Evolutionary conservation across 108 stramenopile genomes (phyloP).

Genomic region (Fistulifera solaris): DNA sequence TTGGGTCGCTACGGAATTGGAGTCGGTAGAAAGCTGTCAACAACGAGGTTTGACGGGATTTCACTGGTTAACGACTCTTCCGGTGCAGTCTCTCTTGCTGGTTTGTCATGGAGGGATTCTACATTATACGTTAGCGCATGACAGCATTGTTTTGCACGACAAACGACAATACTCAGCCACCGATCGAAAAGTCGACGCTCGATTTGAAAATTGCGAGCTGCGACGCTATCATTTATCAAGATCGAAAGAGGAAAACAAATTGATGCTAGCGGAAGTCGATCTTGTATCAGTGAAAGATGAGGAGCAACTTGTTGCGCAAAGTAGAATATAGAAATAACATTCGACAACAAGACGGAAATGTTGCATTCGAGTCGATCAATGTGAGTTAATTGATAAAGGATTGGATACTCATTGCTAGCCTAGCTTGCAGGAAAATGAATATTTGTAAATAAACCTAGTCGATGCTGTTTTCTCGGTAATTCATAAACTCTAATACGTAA

Average conservation of each 20-base stretch:
- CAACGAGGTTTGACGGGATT: slow-evolving; percentile 63
- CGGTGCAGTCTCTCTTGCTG: slow-evolving; percentile 42
- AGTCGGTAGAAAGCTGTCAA: slow-evolving; percentile 39
- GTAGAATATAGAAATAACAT: too few species aligned
- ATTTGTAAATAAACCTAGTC: too few species aligned
- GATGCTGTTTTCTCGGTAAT: too few species aligned
- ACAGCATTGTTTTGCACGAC: slow-evolving; percentile 35
- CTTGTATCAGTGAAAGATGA: too few species aligned
- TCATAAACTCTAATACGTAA: too few species aligned
- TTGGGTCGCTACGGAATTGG: slow-evolving; percentile 54
- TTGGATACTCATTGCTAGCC: too few species aligned
- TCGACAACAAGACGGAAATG: too few species aligned
- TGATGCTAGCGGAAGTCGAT: too few species aligned
- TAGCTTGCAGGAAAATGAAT: too few species aligned
- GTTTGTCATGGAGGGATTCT: slow-evolving; percentile 68
- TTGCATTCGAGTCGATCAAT: too few species aligned
- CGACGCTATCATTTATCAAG: slow-evolving; percentile 41
- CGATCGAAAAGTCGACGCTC: slow-evolving; percentile 22
- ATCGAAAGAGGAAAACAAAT: slow-evolving; percentile 10
- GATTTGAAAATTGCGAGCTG: slow-evolving; percentile 80
- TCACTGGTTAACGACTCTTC: slow-evolving; percentile 37
- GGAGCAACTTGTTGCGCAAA: too few species aligned
- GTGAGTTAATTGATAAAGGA: too few species aligned
- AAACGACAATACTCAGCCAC: not conserved
- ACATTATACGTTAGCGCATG: slow-evolving; percentile 39